Evolutionary conservation across 768 basidiomycete genomes (phyloP), one percentile per base, ranked within the genome.

Genomic region (Pholiota conissans): DNA sequence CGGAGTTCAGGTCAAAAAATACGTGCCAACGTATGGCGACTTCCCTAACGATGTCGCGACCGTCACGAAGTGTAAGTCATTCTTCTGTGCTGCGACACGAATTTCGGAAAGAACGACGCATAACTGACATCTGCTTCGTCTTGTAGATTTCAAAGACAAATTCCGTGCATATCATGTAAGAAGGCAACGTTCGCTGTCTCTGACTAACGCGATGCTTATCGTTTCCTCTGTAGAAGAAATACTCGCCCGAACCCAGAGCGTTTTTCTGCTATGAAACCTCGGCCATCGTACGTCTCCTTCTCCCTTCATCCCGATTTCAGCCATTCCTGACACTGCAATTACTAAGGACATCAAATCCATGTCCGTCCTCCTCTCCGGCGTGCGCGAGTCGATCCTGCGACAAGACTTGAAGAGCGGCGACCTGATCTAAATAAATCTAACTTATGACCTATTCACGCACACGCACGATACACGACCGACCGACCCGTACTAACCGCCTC

Each of bases 251-350:
- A 30, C 71, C 77, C 26, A 76, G 89, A 4, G 75, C 83, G 0
- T 89, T 89, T 64, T 82, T 86, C 62, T 85, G 82, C 60, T 83
- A 90, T 63, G 83, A 87, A 63, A 89, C 87, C 0, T 86, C 86
- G 35, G 88, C 87, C 4, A 83, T 89, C 45, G 87, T 87, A 64
- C 51, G 85, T 79, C 4, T 1, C 34, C 5, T 16, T 16, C 28
- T 27, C 27, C n/a, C n/a, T n/a, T n/a, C n/a, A 34, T 27, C 49
- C 34, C 18, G 11, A 35, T 45, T 8, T 29, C 6, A 27, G 37
- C 40, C 24, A 4, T 34, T 16, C 5, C n/a, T 37, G 18, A 2
- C 30, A n/a, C 39, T 49, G 18, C 18, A 11, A 51, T 32, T 39
- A n/a, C n/a, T n/a, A n/a, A 80, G 79, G 75, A 80, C 57, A 75